Base-by-base conservation (phyloP, 2,329 filamentous ascomycete genomes). In the Aspergillus sp. region DNA sequence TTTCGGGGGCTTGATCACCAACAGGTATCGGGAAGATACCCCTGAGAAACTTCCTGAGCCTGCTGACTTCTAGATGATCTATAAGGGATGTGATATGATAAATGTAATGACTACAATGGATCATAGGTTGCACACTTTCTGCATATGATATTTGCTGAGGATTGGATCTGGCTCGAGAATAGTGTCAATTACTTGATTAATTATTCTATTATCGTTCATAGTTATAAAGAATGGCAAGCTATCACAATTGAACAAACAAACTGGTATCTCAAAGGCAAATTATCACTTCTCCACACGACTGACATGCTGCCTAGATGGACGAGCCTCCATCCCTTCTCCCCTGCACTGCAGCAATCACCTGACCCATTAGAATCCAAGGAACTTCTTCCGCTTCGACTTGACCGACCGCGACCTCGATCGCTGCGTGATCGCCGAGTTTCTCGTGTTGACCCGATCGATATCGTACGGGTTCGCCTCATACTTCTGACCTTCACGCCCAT, bases 1-100 rank as follows among this genome's bases (percentile, higher is more conserved):
- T 2, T 80, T 80, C 45, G 71, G 72, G 21, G 64, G 66, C 17
- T 61, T 76, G 61, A 67, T 75, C 55, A 67, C 65, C 6, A 60
- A 64, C 8, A 63, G 49, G 2, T 65, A 63, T 45, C 67, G 72
- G 21, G 59, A 65, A 19, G 72, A 74, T 55, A 72, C 69, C 1
- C 72, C 71, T 0, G 61, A 65, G 21, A 59, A 41, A 17, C 49
- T 74, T 48, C 71, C 72, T 0, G 55, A 67, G 23, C 66, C 69
- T 15, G 66, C 65, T 5, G 58, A 67, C 38, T 72, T 68, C 49
- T 72, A 65, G 52, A 54, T n/a, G 23, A 9, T 9, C n/a, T 21
- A 48, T 30, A 15, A 45, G 10, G 1, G 17, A 19, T 23, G 15
- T 10, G 17, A 12, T 10, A 7, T 12, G n/a, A 43, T 43, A 17